phyloP scores from a whole-genome alignment of 164 flowering plant genomes.

The Stephania japonica region DNA sequence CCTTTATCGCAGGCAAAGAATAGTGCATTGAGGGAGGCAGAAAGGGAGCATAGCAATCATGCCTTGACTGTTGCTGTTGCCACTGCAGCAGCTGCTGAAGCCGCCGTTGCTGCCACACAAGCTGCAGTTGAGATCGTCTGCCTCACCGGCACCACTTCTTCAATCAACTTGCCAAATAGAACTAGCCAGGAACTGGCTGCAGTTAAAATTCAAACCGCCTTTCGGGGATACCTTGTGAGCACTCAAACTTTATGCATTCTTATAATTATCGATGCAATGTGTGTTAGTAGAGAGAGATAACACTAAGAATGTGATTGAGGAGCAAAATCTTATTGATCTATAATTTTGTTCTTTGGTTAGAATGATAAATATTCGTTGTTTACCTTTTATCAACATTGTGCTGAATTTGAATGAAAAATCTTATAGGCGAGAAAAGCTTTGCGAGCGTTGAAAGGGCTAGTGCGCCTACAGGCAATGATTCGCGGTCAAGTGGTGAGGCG shows the following conservation, averaged over 20 bases:
- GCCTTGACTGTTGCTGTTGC: slow-evolving; percentile 69
- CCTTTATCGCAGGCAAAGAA: slow-evolving; percentile 18
- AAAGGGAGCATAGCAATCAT: slow-evolving; percentile 61
- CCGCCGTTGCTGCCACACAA: slow-evolving; percentile 77
- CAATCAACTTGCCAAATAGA: slow-evolving; percentile 11
- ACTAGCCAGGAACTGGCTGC: slow-evolving; percentile 42
- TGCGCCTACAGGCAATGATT: slow-evolving; percentile 75
- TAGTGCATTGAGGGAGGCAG: slow-evolving; percentile 37
- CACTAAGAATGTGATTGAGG: background rate
- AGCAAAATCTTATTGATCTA: background rate
- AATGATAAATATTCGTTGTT: background rate
- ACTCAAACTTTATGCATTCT: slow-evolving; percentile 1
- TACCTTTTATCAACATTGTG: background rate
- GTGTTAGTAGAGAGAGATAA: background rate
- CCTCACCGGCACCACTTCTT: slow-evolving; percentile 31
- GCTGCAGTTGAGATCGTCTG: slow-evolving; percentile 76
- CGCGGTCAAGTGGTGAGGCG: slow-evolving; percentile 72
- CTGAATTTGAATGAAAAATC: background rate
- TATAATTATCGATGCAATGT: too few species aligned
- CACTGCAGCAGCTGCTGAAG: slow-evolving; percentile 82
- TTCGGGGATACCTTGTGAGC: slow-evolving; percentile 68
- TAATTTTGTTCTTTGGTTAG: background rate
- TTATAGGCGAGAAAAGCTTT: slow-evolving; percentile 83
- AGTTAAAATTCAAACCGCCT: slow-evolving; percentile 61
- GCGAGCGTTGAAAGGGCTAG: slow-evolving; percentile 76